Evolutionary conservation across 306 rosid species (phyloP).

Genomic region (Malus domestica): DNA sequence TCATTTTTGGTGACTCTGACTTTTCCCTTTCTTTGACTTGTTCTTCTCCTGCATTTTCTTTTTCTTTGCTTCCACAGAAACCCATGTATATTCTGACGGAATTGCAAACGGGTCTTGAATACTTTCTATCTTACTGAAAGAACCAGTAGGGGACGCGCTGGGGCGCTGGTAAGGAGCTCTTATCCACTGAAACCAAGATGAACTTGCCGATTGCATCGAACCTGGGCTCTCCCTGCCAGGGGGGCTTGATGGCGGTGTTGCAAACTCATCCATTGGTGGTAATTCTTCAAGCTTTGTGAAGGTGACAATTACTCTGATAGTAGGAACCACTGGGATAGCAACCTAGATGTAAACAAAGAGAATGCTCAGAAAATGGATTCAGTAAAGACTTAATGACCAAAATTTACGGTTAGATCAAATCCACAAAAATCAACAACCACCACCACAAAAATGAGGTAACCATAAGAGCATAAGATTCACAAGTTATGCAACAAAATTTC

Average conservation of each 20-base stretch:
- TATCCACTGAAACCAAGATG: conserved; percentile 99
- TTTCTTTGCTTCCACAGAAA: conserved; percentile 76
- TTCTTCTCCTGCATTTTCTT: conserved; percentile 90
- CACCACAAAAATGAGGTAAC: neutral
- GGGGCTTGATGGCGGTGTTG: conserved; percentile 91
- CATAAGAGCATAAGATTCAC: neutral
- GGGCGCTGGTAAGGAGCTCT: conserved; percentile 78
- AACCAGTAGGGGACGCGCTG: conserved; percentile 41
- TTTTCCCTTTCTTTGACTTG: conserved; percentile 77
- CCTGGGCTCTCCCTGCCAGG: conserved; percentile 65
- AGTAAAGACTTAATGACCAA: neutral
- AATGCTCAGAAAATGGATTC: neutral
- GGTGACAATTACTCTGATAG: conserved; percentile 80
- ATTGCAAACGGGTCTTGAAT: conserved; percentile 78
- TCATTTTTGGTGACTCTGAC: conserved; percentile 45
- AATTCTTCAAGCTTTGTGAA: conserved; percentile 91
- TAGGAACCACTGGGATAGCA: conserved; percentile 97
- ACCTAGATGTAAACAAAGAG: conserved; percentile 43
- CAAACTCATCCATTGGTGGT: conserved; percentile 67
- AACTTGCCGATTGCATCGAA: conserved; percentile 26
- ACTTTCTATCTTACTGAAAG: conserved; percentile 77
- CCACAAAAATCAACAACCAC: neutral
- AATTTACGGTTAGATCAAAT: neutral
- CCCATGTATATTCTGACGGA: conserved; percentile 81
- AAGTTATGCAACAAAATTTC: neutral